Evolutionary conservation across 352 stramenopile species (phyloP), one percentile per base, ranked within the genome.

Genomic region (Globisporangium echinulatum): DNA sequence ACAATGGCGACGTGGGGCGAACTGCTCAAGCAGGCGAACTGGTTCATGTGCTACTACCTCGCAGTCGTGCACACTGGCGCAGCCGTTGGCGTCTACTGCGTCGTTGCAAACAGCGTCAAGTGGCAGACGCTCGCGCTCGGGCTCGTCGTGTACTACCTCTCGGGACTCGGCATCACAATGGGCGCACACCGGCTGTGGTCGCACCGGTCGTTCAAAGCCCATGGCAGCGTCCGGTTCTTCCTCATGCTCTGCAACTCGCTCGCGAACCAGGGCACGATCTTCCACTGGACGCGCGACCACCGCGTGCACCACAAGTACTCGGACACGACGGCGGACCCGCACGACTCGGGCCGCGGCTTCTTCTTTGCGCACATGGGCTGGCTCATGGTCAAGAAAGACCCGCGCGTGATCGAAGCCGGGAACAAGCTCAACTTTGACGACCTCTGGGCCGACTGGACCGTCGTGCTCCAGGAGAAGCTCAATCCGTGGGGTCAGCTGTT

Each of bases 301-400:
- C 91, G 97, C 57, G 96, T 99, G 38, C 97, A 99, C 77, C 97
- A 99, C 90, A 99, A 99, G 77, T 98, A 98, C 77, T 98, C 92
- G 55, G 96, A 99, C 74, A 98, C 94, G 14, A 75, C 88, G 17
- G 85, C 86, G 4, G 90, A 97, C 61, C 92, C 92, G 50, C 97
- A 99, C 82, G 89, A 99, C 75, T 97, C 97, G 8, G 96, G 78
- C 36, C 84, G 95, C n/a, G 97, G 97, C 49, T 99, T 99, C 69
- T 99, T 99, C 83, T 99, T 98, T 69, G 89, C 97, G 9, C 97
- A 99, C 81, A 98, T 99, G 83, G 97, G 97, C 55, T 99, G 97
- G 97, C 72, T 99, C 11, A 87, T 98, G 40, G 80, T 99, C 33
- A 99, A 99, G 82, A 99, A 99, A 74, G 89, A 99, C 74, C 77